Base-by-base conservation (phyloP, 2,329 filamentous ascomycete genomes). In the Trichophyton mentagrophytes region DNA sequence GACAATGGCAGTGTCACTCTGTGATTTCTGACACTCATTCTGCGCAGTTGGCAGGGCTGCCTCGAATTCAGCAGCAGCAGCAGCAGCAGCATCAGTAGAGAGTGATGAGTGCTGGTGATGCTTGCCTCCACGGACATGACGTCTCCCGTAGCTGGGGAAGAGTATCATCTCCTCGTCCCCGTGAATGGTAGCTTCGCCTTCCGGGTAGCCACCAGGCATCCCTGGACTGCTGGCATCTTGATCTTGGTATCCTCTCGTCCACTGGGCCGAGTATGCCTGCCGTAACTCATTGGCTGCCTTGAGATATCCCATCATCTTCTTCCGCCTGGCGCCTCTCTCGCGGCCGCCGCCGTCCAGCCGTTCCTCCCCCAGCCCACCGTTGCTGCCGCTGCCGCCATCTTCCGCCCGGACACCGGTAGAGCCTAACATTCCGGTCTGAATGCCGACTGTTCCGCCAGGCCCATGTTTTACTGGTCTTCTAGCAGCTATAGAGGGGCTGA, bases 131-230 rank as follows among this genome's bases (percentile, higher is more conserved):
- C 77, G 86, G 38, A 82, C 73, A 71, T 95, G 87, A 63, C 80
- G 80, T 69, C 91, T 85, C 7, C 89, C 90, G 71, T 99, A 99
- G 59, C 90, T 96, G 0, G 93, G 93, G 67, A 99, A 99, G 25
- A 99, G 72, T 8, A 99, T 84, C 85, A 99, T 89, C 75, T 97
- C 89, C 71, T 96, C 90, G 63, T 90, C 83, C 11, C 89, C 91
- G 63, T 85, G 85, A 9, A 85, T 82, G 15, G 87, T 83, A 62
- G 96, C 88, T n/a, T 87, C 83, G 17, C 89, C 87, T 66, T 96
- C 87, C 0, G 90, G 89, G 69, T 95, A 96, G 0, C 86, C 84
- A 0, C 87, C 88, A 0, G 89, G 86, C 33, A 89, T 87, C 51
- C 79, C 72, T 27, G 76, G 71, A 46, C 73, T 72, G 25, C 71